Conservation (phyloP, 306 rosid genomes). For the Trifolium dubium region DNA sequence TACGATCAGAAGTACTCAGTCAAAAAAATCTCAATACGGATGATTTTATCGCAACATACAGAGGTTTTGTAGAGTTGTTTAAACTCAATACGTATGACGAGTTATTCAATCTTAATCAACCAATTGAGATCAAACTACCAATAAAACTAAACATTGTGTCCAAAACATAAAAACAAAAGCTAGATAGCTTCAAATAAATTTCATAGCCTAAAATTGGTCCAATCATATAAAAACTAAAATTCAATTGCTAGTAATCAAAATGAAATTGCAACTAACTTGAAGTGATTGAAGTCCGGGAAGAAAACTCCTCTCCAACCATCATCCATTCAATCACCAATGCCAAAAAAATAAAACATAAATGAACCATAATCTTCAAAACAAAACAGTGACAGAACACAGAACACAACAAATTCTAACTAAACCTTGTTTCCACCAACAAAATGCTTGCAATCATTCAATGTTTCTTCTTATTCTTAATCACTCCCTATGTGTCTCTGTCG, state of each 20-base stretch:
- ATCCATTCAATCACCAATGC: slow-evolving; percentile 47
- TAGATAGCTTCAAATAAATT: background rate
- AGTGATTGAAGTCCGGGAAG: slow-evolving; percentile 54
- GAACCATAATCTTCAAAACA: slow-evolving; percentile 15
- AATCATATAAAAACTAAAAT: slow-evolving; percentile 5
- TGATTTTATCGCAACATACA: background rate
- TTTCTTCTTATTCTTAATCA: slow-evolving; percentile 7
- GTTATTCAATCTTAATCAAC: background rate
- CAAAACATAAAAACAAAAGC: background rate
- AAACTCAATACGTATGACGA: background rate
- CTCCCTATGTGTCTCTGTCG: slow-evolving; percentile 19
- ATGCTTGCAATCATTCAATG: background rate
- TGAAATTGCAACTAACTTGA: slow-evolving; percentile 3
- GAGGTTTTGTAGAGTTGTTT: background rate
- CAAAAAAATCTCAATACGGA: background rate
- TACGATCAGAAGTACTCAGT: background rate
- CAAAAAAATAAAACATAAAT: background rate
- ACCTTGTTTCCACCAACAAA: background rate
- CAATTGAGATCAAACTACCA: background rate
- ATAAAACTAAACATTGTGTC: background rate
- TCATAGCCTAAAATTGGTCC: slow-evolving; percentile 3
- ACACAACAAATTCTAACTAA: background rate
- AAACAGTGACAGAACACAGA: background rate
- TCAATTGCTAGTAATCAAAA: slow-evolving; percentile 11
- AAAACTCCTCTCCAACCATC: slow-evolving; percentile 36